phyloP scores from a whole-genome alignment of 2,329 filamentous ascomycete species.

The Apiospora marii region DNA sequence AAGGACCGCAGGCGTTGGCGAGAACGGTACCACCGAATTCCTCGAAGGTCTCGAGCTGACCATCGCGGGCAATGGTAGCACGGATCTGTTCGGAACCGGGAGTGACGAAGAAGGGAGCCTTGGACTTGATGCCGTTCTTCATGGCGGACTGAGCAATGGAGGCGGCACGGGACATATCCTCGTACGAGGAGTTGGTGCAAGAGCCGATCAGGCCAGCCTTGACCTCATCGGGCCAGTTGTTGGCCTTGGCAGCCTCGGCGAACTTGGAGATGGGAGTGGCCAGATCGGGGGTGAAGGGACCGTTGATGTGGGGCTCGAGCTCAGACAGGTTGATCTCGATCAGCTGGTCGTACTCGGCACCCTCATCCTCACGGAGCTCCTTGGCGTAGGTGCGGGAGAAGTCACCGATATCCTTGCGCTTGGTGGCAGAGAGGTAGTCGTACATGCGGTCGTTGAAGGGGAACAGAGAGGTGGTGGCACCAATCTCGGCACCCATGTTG shows the following conservation, averaged over 20 bases:
- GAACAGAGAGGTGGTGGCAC: constrained; percentile 93
- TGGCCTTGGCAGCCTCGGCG: constrained; percentile 90
- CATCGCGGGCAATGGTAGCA: constrained; percentile 89
- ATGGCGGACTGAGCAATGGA: constrained; percentile 92
- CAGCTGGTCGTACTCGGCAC: constrained; percentile 92
- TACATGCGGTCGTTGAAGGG: constrained; percentile 98
- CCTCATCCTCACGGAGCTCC: constrained; percentile 87
- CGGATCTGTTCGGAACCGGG: constrained; percentile 97
- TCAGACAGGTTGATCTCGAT: constrained; percentile 95
- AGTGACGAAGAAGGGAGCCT: constrained; percentile 92
- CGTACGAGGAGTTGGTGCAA: constrained; percentile 89
- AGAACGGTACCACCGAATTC: constrained; percentile 95
- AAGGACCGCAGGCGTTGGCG: constrained; percentile 93
- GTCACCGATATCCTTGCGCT: constrained; percentile 89
- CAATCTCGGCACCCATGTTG: constrained; percentile 65
- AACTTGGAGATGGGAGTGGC: constrained; percentile 98
- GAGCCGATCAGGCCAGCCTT: constrained; percentile 98
- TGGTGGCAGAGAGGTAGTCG: constrained; percentile 92
- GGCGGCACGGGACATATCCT: constrained; percentile 93
- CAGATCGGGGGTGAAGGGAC: constrained; percentile 97
- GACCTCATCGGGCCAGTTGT: constrained; percentile 95
- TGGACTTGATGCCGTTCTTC: constrained; percentile 91
- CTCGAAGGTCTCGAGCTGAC: constrained; percentile 92
- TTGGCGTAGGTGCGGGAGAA: constrained; percentile 85
- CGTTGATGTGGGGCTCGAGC: constrained; percentile 98